Evolutionary conservation across 192 early-diverging fungal genomes (phyloP), one percentile per base, ranked within the genome.

Genomic region (Lobulomyces angularis): DNA sequence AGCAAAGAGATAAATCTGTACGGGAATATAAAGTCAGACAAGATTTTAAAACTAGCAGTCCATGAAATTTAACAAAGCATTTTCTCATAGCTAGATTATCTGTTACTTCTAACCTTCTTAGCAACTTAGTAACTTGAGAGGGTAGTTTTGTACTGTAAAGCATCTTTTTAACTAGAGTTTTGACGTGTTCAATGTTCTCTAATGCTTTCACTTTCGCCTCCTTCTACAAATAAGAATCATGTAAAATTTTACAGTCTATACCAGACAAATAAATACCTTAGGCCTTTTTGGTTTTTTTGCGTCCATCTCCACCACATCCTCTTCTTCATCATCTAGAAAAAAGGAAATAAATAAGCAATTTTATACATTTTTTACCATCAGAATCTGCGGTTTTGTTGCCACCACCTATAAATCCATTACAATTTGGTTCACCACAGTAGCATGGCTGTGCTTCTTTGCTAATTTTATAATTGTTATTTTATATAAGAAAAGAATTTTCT

Each of bases 401-500:
- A 1, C 87, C 89, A 14, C 95, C 95, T 52, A 98, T 95, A 24
- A 80, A 74, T 3, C 92, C 92, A 40, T 75, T 80, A 55, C 95
- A 98, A 31, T 75, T 76, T 5, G 74, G 37, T 47, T 89, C 81
- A 0, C 87, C 89, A 51, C 95, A 98, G 48, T 77, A 90, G 54
- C 95, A 98, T 9, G 65, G 67, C 56, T 98, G 95, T 4, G 95
- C 88, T 21, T 81, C 72, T 8, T 81, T 74, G 38, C 86, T 82
- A 58, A 23, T 38, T 37, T 9, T 37, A 20, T 8, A 22, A 38
- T 37, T 34, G 9, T 5, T 9, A 14, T 2, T 25, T 14, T 34
- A 14, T 28, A 26, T 34, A 21, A 8, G n/a, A 41, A 17, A 8
- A 14, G 31, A 3, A 18, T 25, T 34, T 11, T 17, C 43, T 7